Evolutionary conservation across 129 eudicot species (phyloP), one percentile per base, ranked within the genome.

Genomic region (Flaveria linearis): DNA sequence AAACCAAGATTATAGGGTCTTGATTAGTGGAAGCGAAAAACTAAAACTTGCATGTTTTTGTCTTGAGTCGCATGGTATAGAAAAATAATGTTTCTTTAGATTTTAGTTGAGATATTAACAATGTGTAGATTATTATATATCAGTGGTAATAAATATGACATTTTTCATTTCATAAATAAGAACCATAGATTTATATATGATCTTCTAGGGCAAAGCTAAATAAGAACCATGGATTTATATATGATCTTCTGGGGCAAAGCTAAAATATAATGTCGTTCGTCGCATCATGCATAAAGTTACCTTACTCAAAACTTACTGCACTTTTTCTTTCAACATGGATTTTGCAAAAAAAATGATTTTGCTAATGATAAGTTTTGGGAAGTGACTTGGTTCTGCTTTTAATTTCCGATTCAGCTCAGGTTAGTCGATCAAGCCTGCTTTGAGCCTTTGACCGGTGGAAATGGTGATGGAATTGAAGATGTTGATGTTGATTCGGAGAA

Each of bases 21-120:
- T 55, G 28, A 17, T 55, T 55, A 16, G 2, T 61, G 68, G 12
- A 63, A 30, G 45, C 9, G 12, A 26, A 50, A 71, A 71, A 56
- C 22, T 22, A 63, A 58, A 43, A 8, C 25, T 74, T 46, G 43
- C 69, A 43, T 41, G 14, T 57, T 58, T 74, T 42, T 43, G 69
- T 70, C 28, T 33, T 33, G 39, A 4, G 39, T 33, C 7, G 7
- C 39, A 33, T 33, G 39, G 0, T 33, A 33, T 1, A 4, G 39
- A 33, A 33, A 33, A 33, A 33, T 4, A 33, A 33, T 2, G 3
- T 33, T 33, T 33, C 9, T 12, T 26, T 16, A 22, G 66, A 51
- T 51, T 51, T 51, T 51, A 16, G 20, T 51, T 51, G 28, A 39
- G 50, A 41, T 66, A 23, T 15, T 43, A 66, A 66, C 23, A 15